Evolutionary conservation across 768 basidiomycete species (phyloP).

Genomic region (Strobilomyces confusus): DNA sequence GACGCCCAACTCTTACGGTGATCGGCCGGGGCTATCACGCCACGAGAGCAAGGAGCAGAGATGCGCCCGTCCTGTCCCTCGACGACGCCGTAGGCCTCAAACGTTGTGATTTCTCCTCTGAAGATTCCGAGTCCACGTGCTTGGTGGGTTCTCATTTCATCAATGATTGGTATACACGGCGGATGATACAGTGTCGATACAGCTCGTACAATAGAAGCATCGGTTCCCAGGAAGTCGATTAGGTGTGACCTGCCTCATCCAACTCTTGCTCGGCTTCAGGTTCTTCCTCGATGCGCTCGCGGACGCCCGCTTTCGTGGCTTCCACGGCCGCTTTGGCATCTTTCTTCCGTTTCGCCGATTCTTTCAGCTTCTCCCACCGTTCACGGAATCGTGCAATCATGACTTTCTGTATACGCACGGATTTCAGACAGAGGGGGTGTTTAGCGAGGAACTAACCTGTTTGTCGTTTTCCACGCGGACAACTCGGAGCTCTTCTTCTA

Average conservation of each 20-base stretch:
- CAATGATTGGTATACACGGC: slow-evolving; percentile 7
- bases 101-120: background rate
- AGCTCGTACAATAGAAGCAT: slow-evolving; percentile 4
- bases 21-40: background rate
- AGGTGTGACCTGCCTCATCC: slow-evolving; percentile 24
- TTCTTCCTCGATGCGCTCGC: slow-evolving; percentile 68
- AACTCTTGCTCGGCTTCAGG: slow-evolving; percentile 62
- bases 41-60: background rate
- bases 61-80: background rate
- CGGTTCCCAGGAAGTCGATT: background rate
- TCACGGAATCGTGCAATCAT: slow-evolving; percentile 83
- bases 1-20: background rate
- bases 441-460: slow-evolving; percentile 47
- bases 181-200: slow-evolving; percentile 13
- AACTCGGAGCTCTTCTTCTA: slow-evolving; percentile 71
- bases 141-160: background rate
- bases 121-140: background rate
- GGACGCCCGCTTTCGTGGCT: slow-evolving; percentile 41
- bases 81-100: background rate
- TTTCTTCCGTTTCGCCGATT: slow-evolving; percentile 82
- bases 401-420: slow-evolving; percentile 52
- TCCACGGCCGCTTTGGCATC: slow-evolving; percentile 59
- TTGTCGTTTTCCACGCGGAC: slow-evolving; percentile 75
- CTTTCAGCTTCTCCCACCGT: slow-evolving; percentile 87
- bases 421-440: slow-evolving; percentile 10